A percentile compares a stretch with the other conserved stretches of the same genome.
Evolutionary conservation across 805 yeast genomes (phyloP).

Genomic region (Candida tammaniensis): DNA sequence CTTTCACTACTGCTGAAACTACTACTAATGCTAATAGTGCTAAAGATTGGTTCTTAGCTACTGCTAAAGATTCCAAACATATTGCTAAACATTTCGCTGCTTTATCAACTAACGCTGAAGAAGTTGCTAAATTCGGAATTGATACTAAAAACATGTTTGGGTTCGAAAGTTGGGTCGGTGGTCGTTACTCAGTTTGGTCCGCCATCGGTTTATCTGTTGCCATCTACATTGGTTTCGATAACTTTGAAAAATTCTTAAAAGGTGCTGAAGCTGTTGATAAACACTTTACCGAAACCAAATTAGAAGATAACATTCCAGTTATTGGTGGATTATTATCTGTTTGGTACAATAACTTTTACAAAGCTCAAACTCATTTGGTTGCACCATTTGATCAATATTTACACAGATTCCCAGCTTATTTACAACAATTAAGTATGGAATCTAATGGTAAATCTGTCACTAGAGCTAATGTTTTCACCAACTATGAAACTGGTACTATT

Average conservation of each 20-base stretch:
- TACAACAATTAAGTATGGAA: conserved; percentile 98
- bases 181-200: conserved; percentile 99
- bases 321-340: conserved; percentile 91
- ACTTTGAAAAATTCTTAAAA: conserved; percentile 85
- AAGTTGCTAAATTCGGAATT: conserved; percentile 93
- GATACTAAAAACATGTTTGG: conserved; percentile 98
- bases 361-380: conserved; percentile 97
- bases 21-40: conserved; percentile 94
- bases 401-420: conserved; percentile 98
- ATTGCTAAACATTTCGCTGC: conserved; percentile 98
- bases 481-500: conserved; percentile 94
- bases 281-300: conserved; percentile 81
- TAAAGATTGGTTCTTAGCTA: conserved; percentile 85
- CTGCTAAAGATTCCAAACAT: conserved; percentile 62
- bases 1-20: conserved; percentile 99
- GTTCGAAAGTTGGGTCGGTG: conserved; percentile 98
- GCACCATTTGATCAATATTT: conserved; percentile 99
- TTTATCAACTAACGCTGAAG: conserved; percentile 86
- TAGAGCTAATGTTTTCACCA: conserved; percentile 85
- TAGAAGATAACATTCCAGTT: conserved; percentile 88
- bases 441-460: conserved; percentile 98
- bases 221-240: conserved; percentile 90
- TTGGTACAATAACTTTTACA: conserved; percentile 98
- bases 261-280: conserved; percentile 98
- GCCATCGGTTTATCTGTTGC: conserved; percentile 97